Base-by-base conservation (phyloP, 106 monocot species). In the Vanilla planifolia region DNA sequence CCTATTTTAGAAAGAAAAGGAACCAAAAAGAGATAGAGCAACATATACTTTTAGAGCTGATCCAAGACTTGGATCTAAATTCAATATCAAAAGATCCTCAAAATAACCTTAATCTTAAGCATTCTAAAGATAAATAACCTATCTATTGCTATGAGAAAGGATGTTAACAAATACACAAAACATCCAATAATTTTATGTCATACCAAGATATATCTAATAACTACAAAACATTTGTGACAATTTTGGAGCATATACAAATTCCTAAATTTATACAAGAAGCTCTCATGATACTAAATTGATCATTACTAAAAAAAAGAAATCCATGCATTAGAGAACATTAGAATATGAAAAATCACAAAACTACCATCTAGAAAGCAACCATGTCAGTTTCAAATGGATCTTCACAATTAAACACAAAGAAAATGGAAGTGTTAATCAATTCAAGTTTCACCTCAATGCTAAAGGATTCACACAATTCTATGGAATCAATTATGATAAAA, bases 381-480 rank as follows among this genome's bases (percentile, higher is more conserved):
- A 17, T n/a, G 32, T 48, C 1, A 48, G 17, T 7, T 35, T 46
- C 29, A 65, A 65, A 50, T 50, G 27, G 32, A 6, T 50, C 13
- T 65, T 48, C 11, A 46, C 28, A 8, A 13, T 39, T 3, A 43
- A 16, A 43, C 36, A 19, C 21, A 36, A 59, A n/a, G 19, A 10
- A 9, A 6, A 61, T 25, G 39, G 23, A 10, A 37, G 40, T 1
- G 4, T 61, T 9, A 41, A 40, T 22, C 21, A 15, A 41, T 61
- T 41, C 25, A 61, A 61, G 6, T 39, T 22, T 3, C 22, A 14
- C 26, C 11, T 43, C 9, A 15, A 25, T 0, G 42, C 14, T 14
- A 61, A 61, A 61, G 24, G 41, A 6, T 43, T 13, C n/a, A n/a
- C 26, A 43, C 61, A 61, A 40, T 41, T 15, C 14, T 61, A 43